Base-by-base conservation (phyloP, 2,329 filamentous ascomycete genomes). In the Diplodia seriata region DNA sequence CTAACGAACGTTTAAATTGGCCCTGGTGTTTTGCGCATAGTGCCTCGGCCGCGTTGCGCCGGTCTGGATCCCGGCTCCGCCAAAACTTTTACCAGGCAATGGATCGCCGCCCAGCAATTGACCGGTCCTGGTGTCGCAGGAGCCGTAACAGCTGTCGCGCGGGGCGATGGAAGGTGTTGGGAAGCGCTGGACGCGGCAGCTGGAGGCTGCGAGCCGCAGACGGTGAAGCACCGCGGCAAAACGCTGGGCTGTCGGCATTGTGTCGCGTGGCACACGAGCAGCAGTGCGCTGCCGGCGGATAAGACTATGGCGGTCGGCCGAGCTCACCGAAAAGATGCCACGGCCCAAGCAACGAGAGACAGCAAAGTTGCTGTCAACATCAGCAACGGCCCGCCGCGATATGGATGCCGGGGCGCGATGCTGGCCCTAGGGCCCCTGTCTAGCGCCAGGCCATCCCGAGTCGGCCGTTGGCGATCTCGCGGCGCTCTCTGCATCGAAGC, bases 1-100 rank as follows among this genome's bases (percentile, higher is more conserved):
- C 59, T 63, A 63, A 51, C 43, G 47, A 63, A 63, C 59, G 59
- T 63, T 63, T 63, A 63, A 63, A 63, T 63, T 63, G 59, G 47
- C 59, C 59, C 29, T 20, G 59, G 47, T 18, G 59, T 63, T 63
- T 63, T 50, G 59, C 43, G 59, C 59, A 63, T 18, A 51, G 57
- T 62, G 55, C 20, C 31, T 47, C 26, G 38, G 36, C 43, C 56
- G 57, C 26, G n/a, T 31, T 23, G 59, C 43, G 59, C 29, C 59
- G 59, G 59, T 63, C 59, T 63, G 50, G 59, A 63, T 63, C n/a
- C 47, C 47, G 59, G 50, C n/a, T 20, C 12, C 59, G 59, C 29
- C 15, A n/a, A 31, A 38, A 62, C 47, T 49, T 62, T 62, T 43
- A 62, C 40, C 26, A 26, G 55, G n/a, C 57, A 29, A 62, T 47